phyloP scores from a whole-genome alignment of 1,284 basidiomycete species.

The Trichosporon coremiiforme region DNA sequence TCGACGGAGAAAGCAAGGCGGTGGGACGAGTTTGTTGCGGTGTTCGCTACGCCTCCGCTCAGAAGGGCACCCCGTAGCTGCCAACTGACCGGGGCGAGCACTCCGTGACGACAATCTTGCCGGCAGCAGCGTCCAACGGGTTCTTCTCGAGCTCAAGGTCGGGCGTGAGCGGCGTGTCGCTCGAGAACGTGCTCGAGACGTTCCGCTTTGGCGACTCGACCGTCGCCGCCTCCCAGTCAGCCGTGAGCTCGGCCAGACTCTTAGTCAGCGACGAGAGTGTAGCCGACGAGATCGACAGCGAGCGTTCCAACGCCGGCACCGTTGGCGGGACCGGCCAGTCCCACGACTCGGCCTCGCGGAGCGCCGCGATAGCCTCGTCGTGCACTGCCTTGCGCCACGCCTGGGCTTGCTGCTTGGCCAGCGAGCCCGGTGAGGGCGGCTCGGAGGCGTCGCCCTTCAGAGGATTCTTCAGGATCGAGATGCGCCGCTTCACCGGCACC shows the following conservation, averaged over 20 bases:
- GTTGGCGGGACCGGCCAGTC: slow-evolving; percentile 9
- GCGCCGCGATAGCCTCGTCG: slow-evolving; percentile 7
- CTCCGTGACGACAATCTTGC: not conserved
- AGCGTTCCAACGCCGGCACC: not conserved
- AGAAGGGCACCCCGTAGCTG: slow-evolving; percentile 8
- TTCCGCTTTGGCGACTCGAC: not conserved
- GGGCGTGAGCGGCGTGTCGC: slow-evolving; percentile 13
- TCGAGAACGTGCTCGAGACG: slow-evolving; percentile 16
- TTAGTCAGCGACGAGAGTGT: slow-evolving; percentile 1
- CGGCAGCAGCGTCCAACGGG: slow-evolving; percentile 56
- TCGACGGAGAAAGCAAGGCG: too few relatives aligned
- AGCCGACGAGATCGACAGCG: not conserved
- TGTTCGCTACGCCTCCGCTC: not conserved
- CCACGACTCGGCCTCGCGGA: slow-evolving; percentile 13
- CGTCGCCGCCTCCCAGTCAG: slow-evolving; percentile 2
- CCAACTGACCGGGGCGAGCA: not conserved
- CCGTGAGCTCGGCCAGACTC: slow-evolving; percentile 9
- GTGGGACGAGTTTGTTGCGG: too few relatives aligned
- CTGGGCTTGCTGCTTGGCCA: not conserved
- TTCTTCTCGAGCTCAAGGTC: not conserved
- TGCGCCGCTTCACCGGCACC: not conserved
- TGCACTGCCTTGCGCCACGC: slow-evolving; percentile 4
- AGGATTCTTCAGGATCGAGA: not conserved
- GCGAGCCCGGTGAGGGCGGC: not conserved
- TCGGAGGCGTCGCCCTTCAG: not conserved